Evolutionary conservation across 495 filamentous ascomycete genomes (phyloP).

Genomic region (Letharia lupina): DNA sequence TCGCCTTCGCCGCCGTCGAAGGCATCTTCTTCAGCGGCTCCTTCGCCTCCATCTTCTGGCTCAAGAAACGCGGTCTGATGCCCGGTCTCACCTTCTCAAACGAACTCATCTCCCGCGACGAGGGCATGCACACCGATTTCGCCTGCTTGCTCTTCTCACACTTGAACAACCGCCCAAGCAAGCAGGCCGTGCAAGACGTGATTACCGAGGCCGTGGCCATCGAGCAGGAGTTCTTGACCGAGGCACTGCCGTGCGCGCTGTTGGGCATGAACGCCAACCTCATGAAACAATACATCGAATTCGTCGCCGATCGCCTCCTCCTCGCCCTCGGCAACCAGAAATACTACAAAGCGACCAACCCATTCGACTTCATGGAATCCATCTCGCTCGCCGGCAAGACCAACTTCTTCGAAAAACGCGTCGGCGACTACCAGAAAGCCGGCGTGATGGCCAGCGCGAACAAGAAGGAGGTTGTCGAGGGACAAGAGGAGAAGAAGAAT

Average conservation of each 20-base stretch:
- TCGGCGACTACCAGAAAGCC: slow-evolving; percentile 98
- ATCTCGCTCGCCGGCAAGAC: slow-evolving; percentile 98
- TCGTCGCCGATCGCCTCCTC: slow-evolving; percentile 92
- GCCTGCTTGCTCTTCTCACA: slow-evolving; percentile 95
- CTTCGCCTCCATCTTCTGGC: slow-evolving; percentile 99
- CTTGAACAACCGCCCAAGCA: slow-evolving; percentile 79
- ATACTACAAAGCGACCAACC: slow-evolving; percentile 85
- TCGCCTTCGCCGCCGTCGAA: slow-evolving; percentile 96
- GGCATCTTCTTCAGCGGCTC: slow-evolving; percentile 99
- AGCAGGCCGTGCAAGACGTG: slow-evolving; percentile 72
- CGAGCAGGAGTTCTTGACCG: slow-evolving; percentile 96
- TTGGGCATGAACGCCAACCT: slow-evolving; percentile 95
- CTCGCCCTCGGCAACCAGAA: slow-evolving; percentile 88
- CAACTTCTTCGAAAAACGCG: slow-evolving; percentile 99
- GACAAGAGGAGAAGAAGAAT: slow-evolving; percentile 47
- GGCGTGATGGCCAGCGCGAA: slow-evolving; percentile 94
- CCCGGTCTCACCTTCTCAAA: slow-evolving; percentile 97
- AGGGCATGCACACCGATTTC: slow-evolving; percentile 99
- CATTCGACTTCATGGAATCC: slow-evolving; percentile 99
- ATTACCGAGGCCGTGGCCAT: slow-evolving; percentile 90
- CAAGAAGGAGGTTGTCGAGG: slow-evolving; percentile 52
- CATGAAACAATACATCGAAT: slow-evolving; percentile 99
- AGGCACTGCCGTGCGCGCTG: slow-evolving; percentile 82
- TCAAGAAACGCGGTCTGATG: slow-evolving; percentile 99
- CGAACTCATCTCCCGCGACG: slow-evolving; percentile 98